Conservation (phyloP, 768 basidiomycete genomes). For the Tulasnella sp. region DNA sequence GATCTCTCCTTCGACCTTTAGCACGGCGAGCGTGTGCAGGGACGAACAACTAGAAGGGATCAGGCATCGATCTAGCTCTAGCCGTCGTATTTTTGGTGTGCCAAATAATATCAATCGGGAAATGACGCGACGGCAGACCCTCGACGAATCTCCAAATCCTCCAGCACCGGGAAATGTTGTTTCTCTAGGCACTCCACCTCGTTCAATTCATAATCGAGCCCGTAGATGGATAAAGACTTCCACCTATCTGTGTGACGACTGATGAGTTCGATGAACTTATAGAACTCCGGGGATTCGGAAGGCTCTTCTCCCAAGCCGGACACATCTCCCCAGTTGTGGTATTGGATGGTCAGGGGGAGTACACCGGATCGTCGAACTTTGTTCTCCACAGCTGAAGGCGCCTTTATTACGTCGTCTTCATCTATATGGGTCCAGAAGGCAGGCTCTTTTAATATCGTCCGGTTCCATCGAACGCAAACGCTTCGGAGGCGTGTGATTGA, state of each 20-base stretch:
- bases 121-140: not conserved
- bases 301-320: not conserved
- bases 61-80: not conserved
- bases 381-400: not conserved
- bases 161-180: not conserved
- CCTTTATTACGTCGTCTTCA: not conserved
- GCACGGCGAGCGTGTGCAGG: not conserved
- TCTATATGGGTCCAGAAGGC: not conserved
- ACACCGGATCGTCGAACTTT: not conserved
- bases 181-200: not conserved
- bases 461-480: not conserved
- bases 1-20: not conserved
- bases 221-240: not conserved
- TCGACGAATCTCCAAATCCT: not conserved
- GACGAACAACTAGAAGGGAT: not conserved
- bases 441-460: not conserved
- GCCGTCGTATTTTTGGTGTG: not conserved
- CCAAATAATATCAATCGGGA: not conserved
- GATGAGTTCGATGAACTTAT: not conserved
- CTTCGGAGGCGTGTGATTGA: not conserved
- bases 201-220: not conserved
- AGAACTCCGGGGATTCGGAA: not conserved
- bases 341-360: not conserved
- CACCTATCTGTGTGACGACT: not conserved
- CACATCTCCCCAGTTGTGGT: not conserved